Conservation (phyloP, 106 monocot species). For the Platanthera guangdongensis region DNA sequence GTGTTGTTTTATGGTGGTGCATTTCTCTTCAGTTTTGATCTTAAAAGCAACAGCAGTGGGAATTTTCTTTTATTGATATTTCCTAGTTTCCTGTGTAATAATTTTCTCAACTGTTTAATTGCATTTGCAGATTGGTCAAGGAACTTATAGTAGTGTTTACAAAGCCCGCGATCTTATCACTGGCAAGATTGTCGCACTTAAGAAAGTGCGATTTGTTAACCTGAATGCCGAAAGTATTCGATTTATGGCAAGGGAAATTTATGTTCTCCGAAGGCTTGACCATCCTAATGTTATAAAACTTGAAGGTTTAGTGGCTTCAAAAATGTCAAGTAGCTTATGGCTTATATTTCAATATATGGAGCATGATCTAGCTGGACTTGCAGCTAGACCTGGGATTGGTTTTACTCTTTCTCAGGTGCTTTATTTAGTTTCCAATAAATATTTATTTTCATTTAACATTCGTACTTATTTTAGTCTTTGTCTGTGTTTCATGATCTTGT, state of each 20-base stretch:
- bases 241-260: constrained; percentile 77
- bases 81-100: background rate
- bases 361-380: constrained; percentile 64
- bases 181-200: constrained; percentile 53
- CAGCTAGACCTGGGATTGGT: constrained; percentile 50
- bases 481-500: background rate
- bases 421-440: background rate
- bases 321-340: constrained; percentile 51
- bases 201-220: constrained; percentile 65
- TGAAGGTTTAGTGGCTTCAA: constrained; percentile 56
- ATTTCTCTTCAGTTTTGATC: background rate
- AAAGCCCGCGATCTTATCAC: constrained; percentile 61
- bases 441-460: background rate
- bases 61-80: background rate
- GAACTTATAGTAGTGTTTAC: constrained; percentile 71
- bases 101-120: background rate
- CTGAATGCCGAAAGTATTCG: constrained; percentile 66
- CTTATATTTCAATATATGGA: constrained; percentile 74
- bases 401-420: constrained; percentile 56
- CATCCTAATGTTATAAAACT: constrained; percentile 68
- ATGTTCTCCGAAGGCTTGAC: constrained; percentile 53
- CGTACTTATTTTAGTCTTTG: background rate
- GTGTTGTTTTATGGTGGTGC: background rate
- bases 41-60: background rate
- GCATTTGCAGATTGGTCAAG: constrained; percentile 60